These are phyloP conservation scores for Colletotrichum sp. DNA, from an alignment of 2,329 filamentous ascomycete species.

Conservation along the genomic window DNA sequence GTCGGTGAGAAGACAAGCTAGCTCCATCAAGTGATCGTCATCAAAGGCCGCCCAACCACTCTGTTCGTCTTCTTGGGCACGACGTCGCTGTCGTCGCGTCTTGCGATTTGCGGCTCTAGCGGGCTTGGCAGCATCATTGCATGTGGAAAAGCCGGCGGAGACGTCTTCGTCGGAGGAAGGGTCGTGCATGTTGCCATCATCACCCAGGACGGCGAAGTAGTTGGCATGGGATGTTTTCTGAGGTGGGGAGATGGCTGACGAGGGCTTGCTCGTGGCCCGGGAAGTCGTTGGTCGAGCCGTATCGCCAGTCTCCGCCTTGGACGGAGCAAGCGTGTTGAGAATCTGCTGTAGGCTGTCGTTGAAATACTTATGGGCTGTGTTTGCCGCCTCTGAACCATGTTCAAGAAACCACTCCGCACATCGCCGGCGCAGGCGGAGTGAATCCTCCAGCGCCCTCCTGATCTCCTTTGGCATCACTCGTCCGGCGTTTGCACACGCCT, in stretches of 20 bases:
- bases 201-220: not conserved
- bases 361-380: not conserved
- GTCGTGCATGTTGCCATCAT: accelerated
- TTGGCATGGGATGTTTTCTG: not conserved
- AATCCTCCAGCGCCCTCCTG: not conserved
- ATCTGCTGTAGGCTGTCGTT: not conserved
- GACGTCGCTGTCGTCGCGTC: too few relatives aligned
- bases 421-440: not conserved
- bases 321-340: not conserved
- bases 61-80: not conserved
- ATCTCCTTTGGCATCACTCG: not conserved
- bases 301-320: not conserved
- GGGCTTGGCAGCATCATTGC: too few relatives aligned
- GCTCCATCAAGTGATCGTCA: not conserved
- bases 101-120: too few relatives aligned
- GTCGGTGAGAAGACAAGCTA: not conserved
- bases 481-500: not conserved
- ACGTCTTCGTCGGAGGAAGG: not conserved
- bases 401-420: not conserved
- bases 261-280: not conserved
- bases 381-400: not conserved
- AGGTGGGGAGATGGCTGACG: too few relatives aligned
- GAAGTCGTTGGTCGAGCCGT: not conserved
- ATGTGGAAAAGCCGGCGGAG: not conserved
- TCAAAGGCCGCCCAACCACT: not conserved